Evolutionary conservation across 75 land plant species (phyloP), one percentile per base, ranked within the genome.

Genomic region (Larix kaempferi): DNA sequence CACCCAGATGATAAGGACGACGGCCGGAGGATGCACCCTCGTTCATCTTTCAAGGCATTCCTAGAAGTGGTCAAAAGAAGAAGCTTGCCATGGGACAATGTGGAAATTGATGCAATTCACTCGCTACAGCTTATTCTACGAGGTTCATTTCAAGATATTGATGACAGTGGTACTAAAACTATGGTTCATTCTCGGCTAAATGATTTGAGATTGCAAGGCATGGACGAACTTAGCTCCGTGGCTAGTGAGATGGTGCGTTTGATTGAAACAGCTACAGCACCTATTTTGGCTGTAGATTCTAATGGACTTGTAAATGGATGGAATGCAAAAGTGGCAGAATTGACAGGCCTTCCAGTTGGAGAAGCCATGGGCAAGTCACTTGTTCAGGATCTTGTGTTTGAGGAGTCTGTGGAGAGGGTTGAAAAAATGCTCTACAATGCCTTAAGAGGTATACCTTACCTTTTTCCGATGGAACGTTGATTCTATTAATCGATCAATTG

Each of bases 21-120:
- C 85, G 96, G 94, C 15, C 89, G 91, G 67, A 85, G 91, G 79
- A 98, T 98, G 98, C 92, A 91, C 75, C 99, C 99, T 0, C 90
- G 99, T 10, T 93, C 96, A 2, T 98, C 99, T 6, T 98, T 98
- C 81, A 91, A 95, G 74, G 99, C 96, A 44, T 98, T 98, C 77
- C 59, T 95, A 27, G 99, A 98, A 78, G 98, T 98, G 58, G 96
- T 98, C 25, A 98, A 98, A 83, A 85, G 90, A 72, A 85, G 94
- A 71, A 98, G 99, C 78, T 79, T 89, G 75, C 98, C 98, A 11
- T 98, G 99, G 99, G 99, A 98, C 67, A 97, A 91, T 82, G 87
- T 94, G 21, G 99, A 98, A 74, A 95, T 98, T 98, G 98, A 98
- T 83, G 99, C 99, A 6, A 98, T 98, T 49, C 98, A 98, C 67